A percentile compares a stretch with the other conserved stretches of the same genome.
Evolutionary conservation across 108 stramenopile genomes (phyloP).

Genomic region (Schizochytrium sp.): DNA sequence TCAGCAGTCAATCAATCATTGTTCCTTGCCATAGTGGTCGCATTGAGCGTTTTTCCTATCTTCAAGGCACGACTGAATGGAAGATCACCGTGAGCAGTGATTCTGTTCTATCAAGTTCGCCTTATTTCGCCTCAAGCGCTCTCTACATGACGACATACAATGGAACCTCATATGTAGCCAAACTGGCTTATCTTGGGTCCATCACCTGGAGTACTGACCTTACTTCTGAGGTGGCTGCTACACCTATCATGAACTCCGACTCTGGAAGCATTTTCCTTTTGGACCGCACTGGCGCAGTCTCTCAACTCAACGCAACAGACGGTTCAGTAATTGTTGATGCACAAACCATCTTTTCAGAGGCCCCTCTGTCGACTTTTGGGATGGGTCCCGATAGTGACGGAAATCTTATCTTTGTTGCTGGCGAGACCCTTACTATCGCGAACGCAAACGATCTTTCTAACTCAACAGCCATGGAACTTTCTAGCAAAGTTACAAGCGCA

Average conservation of each 20-base stretch:
- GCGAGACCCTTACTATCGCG: not conserved
- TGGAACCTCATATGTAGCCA: not conserved
- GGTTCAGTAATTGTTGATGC: not conserved
- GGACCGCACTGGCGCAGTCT: not conserved
- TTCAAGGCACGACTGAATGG: not conserved
- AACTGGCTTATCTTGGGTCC: not conserved
- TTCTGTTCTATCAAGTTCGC: not conserved
- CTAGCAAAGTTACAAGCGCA: not conserved
- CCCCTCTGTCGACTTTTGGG: not conserved
- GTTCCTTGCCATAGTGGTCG: not conserved
- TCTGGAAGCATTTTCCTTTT: not conserved
- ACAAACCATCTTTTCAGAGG: not conserved
- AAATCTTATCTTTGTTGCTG: not conserved
- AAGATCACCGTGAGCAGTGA: not conserved
- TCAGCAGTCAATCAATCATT: not conserved
- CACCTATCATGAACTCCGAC: not conserved
- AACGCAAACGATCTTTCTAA: not conserved
- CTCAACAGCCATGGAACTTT: not conserved
- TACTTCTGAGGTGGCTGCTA: not conserved
- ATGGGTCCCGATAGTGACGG: slow-evolving; percentile 3
- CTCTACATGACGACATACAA: not conserved
- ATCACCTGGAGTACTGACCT: not conserved
- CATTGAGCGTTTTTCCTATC: slow-evolving; percentile 17
- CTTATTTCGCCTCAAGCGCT: not conserved
- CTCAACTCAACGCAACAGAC: not conserved